Evolutionary conservation across 208 protist genomes (phyloP).

Genomic region (Trypanosoma melophagium): DNA sequence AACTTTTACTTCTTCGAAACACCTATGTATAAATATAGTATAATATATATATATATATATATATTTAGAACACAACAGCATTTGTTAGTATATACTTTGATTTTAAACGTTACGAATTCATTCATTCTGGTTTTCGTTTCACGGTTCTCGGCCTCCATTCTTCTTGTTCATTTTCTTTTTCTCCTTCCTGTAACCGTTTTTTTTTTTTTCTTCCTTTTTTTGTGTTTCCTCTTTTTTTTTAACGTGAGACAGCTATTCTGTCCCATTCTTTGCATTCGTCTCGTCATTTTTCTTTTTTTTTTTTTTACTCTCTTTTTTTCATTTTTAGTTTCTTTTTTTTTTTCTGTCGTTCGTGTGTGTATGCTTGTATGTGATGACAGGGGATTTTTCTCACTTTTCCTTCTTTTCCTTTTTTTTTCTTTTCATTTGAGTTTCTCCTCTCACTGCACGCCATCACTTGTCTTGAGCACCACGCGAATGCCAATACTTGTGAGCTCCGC

Average conservation of each 20-base stretch:
- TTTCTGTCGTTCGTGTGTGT: neutral
- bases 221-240: slow-evolving; percentile 1
- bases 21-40: too few species aligned
- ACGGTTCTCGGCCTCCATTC: neutral
- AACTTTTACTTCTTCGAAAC: too few species aligned
- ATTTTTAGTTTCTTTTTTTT: neutral
- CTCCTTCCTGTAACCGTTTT: neutral
- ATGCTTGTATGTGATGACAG: too few species aligned
- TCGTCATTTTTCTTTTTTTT: neutral
- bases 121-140: neutral
- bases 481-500: slow-evolving; percentile 88
- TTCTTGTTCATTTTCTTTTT: neutral
- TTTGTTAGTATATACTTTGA: neutral
- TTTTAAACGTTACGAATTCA: slow-evolving; percentile 15
- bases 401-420: slow-evolving; percentile 13
- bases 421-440: neutral
- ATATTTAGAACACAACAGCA: too few species aligned
- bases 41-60: too few species aligned
- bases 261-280: neutral
- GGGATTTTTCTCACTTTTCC: neutral
- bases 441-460: slow-evolving; percentile 27
- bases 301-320: too few species aligned
- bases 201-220: slow-evolving; percentile 9
- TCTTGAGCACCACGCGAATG: slow-evolving; percentile 82
- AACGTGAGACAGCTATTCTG: neutral